A percentile compares a stretch with the other conserved stretches of the same genome.
phyloP scores from a whole-genome alignment of 2,329 filamentous ascomycete species.

The Scedosporium apiospermum region DNA sequence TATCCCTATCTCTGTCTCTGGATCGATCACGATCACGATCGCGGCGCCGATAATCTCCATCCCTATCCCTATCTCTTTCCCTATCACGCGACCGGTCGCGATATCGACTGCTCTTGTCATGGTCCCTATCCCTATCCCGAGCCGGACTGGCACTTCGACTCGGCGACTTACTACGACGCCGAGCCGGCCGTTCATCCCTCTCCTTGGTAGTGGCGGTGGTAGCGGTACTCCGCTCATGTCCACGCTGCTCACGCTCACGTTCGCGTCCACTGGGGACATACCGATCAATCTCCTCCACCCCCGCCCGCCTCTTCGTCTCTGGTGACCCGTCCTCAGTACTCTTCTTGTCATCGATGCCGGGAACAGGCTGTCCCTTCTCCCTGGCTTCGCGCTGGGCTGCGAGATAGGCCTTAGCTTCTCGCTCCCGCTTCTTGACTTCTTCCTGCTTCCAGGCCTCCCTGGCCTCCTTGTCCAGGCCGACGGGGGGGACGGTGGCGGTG shows the following conservation, averaged over 20 bases:
- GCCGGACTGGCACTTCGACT: conserved; percentile 22
- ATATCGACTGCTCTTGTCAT: conserved; percentile 12
- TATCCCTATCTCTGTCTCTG: conserved; percentile 15
- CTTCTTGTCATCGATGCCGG: conserved; percentile 46
- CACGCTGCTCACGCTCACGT: conserved; percentile 9
- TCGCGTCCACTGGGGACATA: conserved; percentile 36
- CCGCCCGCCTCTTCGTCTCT: conserved; percentile 21
- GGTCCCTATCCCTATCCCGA: conserved; percentile 21
- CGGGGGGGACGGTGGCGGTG: conserved; percentile 25
- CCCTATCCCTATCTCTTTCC: conserved; percentile 21
- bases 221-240: conserved; percentile 1
- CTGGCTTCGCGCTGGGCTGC: conserved; percentile 52
- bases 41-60: conserved; percentile 15
- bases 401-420: conserved; percentile 55
- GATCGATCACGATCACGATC: conserved; percentile 20
- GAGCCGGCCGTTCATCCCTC: conserved; percentile 21
- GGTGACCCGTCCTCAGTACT: conserved; percentile 35
- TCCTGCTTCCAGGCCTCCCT: conserved; percentile 50
- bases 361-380: conserved; percentile 47
- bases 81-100: conserved; percentile 23
- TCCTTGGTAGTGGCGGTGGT: conserved; percentile 17
- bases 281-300: conserved; percentile 27
- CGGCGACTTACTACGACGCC: conserved; percentile 16
- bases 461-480: conserved; percentile 34
- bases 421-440: conserved; percentile 52